These are phyloP conservation scores for Xylaria sp. DNA, from an alignment of 2,329 filamentous ascomycete species.

Conservation along the genomic window DNA sequence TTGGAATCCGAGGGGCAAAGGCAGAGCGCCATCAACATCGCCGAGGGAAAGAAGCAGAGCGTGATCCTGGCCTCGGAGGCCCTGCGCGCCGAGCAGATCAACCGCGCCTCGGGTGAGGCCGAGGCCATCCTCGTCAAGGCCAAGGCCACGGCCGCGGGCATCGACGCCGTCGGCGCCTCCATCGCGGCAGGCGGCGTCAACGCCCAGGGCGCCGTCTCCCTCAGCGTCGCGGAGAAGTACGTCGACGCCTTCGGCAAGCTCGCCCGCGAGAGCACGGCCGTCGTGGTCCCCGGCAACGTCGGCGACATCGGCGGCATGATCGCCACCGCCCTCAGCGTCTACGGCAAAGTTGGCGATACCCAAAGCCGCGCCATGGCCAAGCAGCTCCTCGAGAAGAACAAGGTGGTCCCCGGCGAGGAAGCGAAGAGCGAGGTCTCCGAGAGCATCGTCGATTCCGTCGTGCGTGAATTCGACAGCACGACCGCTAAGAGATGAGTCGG, in stretches of 20 bases:
- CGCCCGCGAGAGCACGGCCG: slow-evolving; percentile 93
- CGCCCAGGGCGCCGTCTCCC: slow-evolving; percentile 84
- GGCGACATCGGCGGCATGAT: slow-evolving; percentile 98
- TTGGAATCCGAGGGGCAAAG: slow-evolving; percentile 96
- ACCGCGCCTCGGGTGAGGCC: slow-evolving; percentile 89
- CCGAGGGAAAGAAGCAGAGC: slow-evolving; percentile 95
- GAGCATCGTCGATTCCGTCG: slow-evolving; percentile 47
- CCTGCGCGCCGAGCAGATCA: slow-evolving; percentile 88
- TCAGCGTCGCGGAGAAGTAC: slow-evolving; percentile 96
- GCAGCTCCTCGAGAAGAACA: slow-evolving; percentile 54
- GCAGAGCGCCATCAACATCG: slow-evolving; percentile 98
- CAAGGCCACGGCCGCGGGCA: slow-evolving; percentile 84
- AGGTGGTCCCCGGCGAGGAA: slow-evolving; percentile 31
- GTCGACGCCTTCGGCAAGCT: slow-evolving; percentile 93
- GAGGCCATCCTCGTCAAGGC: slow-evolving; percentile 92
- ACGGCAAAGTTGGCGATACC: slow-evolving; percentile 87
- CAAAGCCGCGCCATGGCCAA: slow-evolving; percentile 75
- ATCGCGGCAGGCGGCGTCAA: slow-evolving; percentile 78
- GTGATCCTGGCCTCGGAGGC: slow-evolving; percentile 97
- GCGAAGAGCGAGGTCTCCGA: slow-evolving; percentile 24
- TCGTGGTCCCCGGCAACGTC: slow-evolving; percentile 96
- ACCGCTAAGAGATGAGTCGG: slow-evolving; percentile 38
- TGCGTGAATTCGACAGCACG: slow-evolving; percentile 49
- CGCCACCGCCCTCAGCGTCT: slow-evolving; percentile 92
- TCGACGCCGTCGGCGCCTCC: slow-evolving; percentile 82